These are phyloP conservation scores for Epichloe elymi DNA, from an alignment of 2,329 filamentous ascomycete genomes.

Conservation along the genomic window DNA sequence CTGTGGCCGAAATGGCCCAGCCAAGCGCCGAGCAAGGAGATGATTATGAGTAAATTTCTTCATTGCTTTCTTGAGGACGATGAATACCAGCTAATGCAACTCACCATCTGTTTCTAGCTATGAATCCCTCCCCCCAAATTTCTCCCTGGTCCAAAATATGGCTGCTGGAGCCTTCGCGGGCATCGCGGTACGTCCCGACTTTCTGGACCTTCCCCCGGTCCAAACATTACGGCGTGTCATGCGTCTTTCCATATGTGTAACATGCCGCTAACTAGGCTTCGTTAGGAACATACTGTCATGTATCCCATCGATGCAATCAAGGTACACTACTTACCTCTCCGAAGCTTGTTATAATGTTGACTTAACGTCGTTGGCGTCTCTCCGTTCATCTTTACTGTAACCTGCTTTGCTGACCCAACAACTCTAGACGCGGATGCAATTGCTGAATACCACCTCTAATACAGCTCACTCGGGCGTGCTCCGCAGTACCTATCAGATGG, in stretches of 20 bases:
- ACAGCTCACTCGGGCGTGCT: conserved; percentile 82
- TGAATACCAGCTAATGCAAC: not conserved
- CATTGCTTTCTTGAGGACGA: not conserved
- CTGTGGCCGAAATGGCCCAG: conserved; percentile 59
- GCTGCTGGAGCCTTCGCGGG: conserved; percentile 90
- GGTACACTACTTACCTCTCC: conserved; percentile 35
- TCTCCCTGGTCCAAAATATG: conserved; percentile 91
- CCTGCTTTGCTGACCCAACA: conserved; percentile 8
- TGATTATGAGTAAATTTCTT: conserved; percentile 47
- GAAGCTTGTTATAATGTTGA: not conserved
- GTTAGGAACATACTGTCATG: conserved; percentile 94
- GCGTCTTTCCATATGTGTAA: not conserved
- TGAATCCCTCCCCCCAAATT: conserved; percentile 92
- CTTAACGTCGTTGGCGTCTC: not conserved
- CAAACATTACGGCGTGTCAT: not conserved
- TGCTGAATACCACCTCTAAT: conserved; percentile 70
- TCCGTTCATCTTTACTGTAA: not conserved
- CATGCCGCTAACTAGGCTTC: conserved; percentile 8
- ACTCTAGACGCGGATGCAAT: conserved; percentile 87
- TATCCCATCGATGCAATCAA: conserved; percentile 97
- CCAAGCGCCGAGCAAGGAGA: conserved; percentile 49
- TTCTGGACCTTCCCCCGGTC: not conserved
- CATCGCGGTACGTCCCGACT: conserved; percentile 59
- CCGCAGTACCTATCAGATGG: conserved; percentile 86
- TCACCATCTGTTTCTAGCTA: conserved; percentile 44